Conservation (phyloP, 2,329 filamentous ascomycete species). For the Cercospora beticola region DNA sequence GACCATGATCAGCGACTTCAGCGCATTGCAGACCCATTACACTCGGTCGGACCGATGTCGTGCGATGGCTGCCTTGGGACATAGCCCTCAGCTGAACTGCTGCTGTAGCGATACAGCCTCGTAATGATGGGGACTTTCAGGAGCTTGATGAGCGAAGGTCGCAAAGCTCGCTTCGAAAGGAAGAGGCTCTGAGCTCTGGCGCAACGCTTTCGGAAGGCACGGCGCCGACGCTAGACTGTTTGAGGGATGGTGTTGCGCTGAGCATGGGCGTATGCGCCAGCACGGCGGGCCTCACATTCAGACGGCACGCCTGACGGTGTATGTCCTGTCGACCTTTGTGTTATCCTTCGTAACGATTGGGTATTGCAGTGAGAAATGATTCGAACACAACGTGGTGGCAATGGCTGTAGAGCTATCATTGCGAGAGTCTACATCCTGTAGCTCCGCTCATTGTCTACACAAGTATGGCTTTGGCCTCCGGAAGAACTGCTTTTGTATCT, state of each 20-base stretch:
- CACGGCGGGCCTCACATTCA: not conserved
- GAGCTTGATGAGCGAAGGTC: not conserved
- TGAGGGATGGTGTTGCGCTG: not conserved
- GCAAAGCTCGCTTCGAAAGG: not conserved
- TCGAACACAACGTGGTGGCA: not conserved
- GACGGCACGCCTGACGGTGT: not conserved
- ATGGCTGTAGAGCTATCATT: not conserved
- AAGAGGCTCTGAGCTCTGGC: not conserved
- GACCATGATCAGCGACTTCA: not conserved
- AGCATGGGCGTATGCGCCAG: slow-evolving; percentile 8
- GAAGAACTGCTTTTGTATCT: not conserved
- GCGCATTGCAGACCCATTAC: not conserved
- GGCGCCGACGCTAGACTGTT: not conserved
- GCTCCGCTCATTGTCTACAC: not conserved
- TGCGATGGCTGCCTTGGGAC: not conserved
- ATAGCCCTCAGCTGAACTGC: not conserved
- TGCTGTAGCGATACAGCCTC: not conserved
- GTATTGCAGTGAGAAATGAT: not conserved
- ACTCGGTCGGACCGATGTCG: not conserved
- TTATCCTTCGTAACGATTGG: not conserved
- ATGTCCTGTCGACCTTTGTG: not conserved
- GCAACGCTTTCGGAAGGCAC: not conserved
- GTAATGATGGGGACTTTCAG: not conserved
- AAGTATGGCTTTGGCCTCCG: not conserved
- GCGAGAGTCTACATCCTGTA: not conserved